phyloP scores from a whole-genome alignment of 768 basidiomycete species.

The Hydnomerulius pinastri region DNA sequence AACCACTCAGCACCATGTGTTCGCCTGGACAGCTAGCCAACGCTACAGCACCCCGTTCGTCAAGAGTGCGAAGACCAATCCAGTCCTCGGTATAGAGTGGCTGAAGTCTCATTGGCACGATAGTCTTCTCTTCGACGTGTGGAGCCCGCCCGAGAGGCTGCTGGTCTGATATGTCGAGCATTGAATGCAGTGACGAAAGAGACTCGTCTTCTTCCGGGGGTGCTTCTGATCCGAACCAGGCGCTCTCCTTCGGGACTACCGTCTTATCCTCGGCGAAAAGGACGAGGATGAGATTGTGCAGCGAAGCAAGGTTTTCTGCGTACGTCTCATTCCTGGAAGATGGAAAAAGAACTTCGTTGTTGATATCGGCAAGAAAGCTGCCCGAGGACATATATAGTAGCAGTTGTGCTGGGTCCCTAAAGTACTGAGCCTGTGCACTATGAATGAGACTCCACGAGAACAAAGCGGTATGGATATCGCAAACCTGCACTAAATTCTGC shows the following conservation, averaged over 20 bases:
- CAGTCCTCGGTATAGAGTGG: slow-evolving; percentile 77
- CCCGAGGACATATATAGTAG: slow-evolving; percentile 59
- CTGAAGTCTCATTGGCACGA: slow-evolving; percentile 74
- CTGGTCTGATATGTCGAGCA: slow-evolving; percentile 13
- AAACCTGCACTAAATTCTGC: slow-evolving; percentile 69
- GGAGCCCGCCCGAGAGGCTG: slow-evolving; percentile 3
- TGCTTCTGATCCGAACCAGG: slow-evolving; percentile 83
- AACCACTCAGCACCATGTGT: slow-evolving; percentile 73
- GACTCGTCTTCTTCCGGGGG: slow-evolving; percentile 35
- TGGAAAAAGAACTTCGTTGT: slow-evolving; percentile 64
- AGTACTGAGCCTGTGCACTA: slow-evolving; percentile 75
- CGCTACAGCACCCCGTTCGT: slow-evolving; percentile 61
- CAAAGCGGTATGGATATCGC: neutral
- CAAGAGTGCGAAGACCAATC: slow-evolving; percentile 75
- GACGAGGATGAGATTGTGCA: slow-evolving; percentile 71
- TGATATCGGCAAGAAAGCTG: slow-evolving; percentile 72
- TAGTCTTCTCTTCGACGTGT: slow-evolving; percentile 27
- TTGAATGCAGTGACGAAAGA: neutral
- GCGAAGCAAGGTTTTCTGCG: slow-evolving; percentile 54
- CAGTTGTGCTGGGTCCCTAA: slow-evolving; percentile 67
- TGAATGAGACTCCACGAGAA: slow-evolving; percentile 1
- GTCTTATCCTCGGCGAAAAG: slow-evolving; percentile 74
- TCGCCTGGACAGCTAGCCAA: slow-evolving; percentile 66
- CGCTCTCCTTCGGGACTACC: slow-evolving; percentile 80
- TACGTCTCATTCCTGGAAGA: slow-evolving; percentile 60